Base-by-base conservation (phyloP, 1,139 yeast species). In the Zygotorulaspora mrakii region DNA sequence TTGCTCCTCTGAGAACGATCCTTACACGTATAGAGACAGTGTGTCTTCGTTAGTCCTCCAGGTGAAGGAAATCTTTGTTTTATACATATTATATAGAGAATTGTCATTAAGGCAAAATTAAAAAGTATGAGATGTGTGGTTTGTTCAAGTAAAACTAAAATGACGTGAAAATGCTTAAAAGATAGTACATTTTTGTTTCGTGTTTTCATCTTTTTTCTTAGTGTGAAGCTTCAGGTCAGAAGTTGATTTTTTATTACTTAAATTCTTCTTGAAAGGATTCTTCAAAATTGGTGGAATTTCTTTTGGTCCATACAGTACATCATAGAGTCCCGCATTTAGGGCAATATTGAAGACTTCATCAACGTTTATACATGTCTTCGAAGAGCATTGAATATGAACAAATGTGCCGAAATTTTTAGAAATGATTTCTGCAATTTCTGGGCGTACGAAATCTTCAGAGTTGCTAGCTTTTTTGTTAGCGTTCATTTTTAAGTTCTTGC, bases 301-400 rank as follows among this genome's bases (percentile, higher is more conserved):
- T 18, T 31, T 25, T 14, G 45, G 21, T 12, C 30, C 37, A 26
- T 35, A 35, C 27, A 48, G 35, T 9, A 26, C 38, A 17, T 48
- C 53, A 22, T 38, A 41, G 25, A 54, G 35, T 12, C 47, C 49
- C 3, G 49, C 42, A 18, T 43, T 46, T 28, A 57, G 54, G 1
- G 69, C 69, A 9, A 54, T 47, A 57, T 83, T 74, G 60, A 88
- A 88, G 5, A 86, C 80, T 23, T 77, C 76, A 33, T 70, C 68
- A 12, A 87, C 76, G 43, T 87, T 85, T 47, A 73, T 71, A 71
- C 79, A 77, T 21, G 73, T 68, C 52, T 79, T 82, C 10, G 95
- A 85, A 3, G 94, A 82, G 57, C 95, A 85, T 57, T 82, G 83
- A 45, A 85, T 65, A 61, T 85, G 89, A n/a, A 77, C 83, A 39